Base-by-base conservation (phyloP, 139 green algal species). In the Chlamydomonas schloesseri region DNA sequence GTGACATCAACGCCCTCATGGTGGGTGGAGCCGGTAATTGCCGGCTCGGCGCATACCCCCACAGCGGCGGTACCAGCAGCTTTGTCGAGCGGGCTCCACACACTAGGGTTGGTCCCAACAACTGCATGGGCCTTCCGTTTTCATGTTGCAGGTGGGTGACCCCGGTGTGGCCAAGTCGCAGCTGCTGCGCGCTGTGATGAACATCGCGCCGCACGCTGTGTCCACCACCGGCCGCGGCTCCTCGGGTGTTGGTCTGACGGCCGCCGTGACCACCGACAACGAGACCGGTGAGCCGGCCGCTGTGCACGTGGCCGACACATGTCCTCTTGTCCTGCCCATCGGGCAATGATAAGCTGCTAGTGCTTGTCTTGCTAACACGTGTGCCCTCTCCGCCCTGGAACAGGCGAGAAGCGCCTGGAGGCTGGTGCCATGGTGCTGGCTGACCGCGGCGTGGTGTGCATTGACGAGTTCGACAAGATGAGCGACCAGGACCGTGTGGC, bases 401-500 rank as follows among this genome's bases (percentile, higher is more conserved):
- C 93, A 96, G 96, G 97, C 18, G 97, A 99, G 89, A 95, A 96
- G 82, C 94, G 97, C 28, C 93, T 99, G 37, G 97, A 99, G 89
- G 98, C 98, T 5, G 98, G 98, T 15, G 98, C 98, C 67, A 99
- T 99, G 97, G 98, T 99, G 67, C 92, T 99, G 69, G 98, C 98
- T 33, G 98, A 99, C 92, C 92, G 98, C 29, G 98, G 98, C 31
- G 88, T 99, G 28, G 98, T 99, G 77, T 99, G 98, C 93, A 99
- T 99, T 71, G 98, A 99, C 83, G 98, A 99, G 93, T 99, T 99
- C 91, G 98, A 99, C 94, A 99, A 99, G 94, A 99, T 99, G 98
- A 98, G 93, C 88, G 98, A 99, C 73, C 82, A 90, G 64, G 98
- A 99, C 91, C 91, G 98, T 6, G 97, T 99, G 57, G 97, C 98